Conservation (phyloP, 2,329 filamentous ascomycete species). For the Zasmidium cellare region DNA sequence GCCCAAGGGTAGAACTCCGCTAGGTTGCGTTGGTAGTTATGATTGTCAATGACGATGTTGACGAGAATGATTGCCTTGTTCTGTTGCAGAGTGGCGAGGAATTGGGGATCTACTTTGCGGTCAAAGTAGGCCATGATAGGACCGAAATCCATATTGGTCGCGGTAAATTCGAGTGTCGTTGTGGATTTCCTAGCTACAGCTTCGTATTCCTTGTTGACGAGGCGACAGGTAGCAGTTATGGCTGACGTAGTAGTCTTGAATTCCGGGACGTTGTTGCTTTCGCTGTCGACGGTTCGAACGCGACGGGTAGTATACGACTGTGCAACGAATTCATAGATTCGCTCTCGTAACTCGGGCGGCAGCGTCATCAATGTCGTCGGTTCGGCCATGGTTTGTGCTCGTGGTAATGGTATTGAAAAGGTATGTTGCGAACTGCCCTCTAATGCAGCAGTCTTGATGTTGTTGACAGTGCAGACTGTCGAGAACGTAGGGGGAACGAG, state of each 20-base stretch:
- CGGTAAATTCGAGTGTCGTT: neutral
- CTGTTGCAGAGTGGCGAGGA: conserved; percentile 1
- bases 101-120: neutral
- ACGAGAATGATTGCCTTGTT: conserved; percentile 1
- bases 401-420: no score
- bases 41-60: neutral
- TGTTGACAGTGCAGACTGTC: no score
- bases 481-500: no score
- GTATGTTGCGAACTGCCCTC: no score
- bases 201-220: conserved; percentile 2
- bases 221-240: neutral
- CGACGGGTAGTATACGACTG: neutral
- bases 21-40: neutral
- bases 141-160: neutral
- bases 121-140: neutral
- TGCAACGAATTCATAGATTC: conserved; percentile 1
- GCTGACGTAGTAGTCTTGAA: conserved; percentile 1
- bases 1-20: conserved; percentile 2
- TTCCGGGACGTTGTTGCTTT: neutral
- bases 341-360: neutral
- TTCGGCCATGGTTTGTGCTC: neutral
- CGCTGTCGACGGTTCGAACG: neutral
- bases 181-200: neutral
- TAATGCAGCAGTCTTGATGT: no score
- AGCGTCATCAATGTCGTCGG: neutral